A percentile compares a stretch with the other conserved stretches of the same genome.
phyloP scores from a whole-genome alignment of 208 protist genomes.

The Wallacemonas sp. region DNA sequence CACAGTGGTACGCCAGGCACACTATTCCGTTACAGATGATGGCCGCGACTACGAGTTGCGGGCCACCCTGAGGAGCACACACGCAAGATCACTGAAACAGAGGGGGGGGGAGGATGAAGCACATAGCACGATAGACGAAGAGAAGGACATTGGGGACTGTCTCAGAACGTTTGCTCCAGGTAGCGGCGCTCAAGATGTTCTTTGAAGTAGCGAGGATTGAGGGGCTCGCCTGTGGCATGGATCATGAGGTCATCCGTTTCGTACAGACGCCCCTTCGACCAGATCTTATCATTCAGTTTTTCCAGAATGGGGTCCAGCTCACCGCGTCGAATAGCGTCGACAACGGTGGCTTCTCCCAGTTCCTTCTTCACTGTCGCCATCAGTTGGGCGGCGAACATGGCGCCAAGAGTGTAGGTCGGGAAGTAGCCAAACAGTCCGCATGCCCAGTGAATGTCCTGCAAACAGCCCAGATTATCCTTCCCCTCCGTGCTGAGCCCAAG shows the following conservation, averaged over 20 bases:
- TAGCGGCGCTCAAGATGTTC: constrained; percentile 84
- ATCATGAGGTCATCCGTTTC: constrained; percentile 75
- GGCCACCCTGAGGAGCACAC: too few relatives aligned
- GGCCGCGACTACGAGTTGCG: too few relatives aligned
- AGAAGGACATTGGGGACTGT: too few relatives aligned
- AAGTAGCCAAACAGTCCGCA: constrained; percentile 64
- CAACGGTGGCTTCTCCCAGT: constrained; percentile 18
- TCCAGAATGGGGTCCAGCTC: constrained; percentile 33
- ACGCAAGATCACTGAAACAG: too few relatives aligned
- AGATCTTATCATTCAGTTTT: constrained; percentile 29
- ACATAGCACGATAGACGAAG: too few relatives aligned
- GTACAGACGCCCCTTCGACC: constrained; percentile 20
- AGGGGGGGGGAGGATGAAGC: too few relatives aligned
- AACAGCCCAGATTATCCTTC: constrained; percentile 39
- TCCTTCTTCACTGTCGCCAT: constrained; percentile 36
- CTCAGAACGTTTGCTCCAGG: constrained; percentile 19
- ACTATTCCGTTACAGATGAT: too few relatives aligned
- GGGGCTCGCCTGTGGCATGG: constrained; percentile 64
- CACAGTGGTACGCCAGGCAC: too few relatives aligned
- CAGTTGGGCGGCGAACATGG: constrained; percentile 57
- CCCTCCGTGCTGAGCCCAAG: constrained; percentile 47
- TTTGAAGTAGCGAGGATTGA: constrained; percentile 80
- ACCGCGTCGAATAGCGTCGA: constrained; percentile 24
- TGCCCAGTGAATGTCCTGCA: constrained; percentile 77
- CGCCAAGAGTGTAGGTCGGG: constrained; percentile 68